phyloP scores from a whole-genome alignment of 768 basidiomycete genomes.

The Crassisporium funariophilum region DNA sequence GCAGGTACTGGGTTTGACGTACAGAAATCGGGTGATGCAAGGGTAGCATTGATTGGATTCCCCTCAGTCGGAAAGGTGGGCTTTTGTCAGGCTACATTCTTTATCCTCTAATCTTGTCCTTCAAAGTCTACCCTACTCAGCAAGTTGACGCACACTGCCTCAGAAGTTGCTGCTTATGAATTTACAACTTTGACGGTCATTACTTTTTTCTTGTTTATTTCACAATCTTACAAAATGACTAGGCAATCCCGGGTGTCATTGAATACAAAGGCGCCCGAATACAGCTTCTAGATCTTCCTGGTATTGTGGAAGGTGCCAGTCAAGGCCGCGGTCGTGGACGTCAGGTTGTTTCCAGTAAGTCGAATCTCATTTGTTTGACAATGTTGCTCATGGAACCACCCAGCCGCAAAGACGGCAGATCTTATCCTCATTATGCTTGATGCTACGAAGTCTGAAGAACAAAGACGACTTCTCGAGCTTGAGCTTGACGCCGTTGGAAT shows the following conservation, averaged over 20 bases:
- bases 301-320: constrained; percentile 93
- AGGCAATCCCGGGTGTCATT: constrained; percentile 97
- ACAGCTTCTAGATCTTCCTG: constrained; percentile 92
- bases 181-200: constrained; percentile 89
- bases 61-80: constrained; percentile 89
- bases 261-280: constrained; percentile 93
- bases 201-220: constrained; percentile 2
- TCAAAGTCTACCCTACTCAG: constrained; percentile 84
- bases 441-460: constrained; percentile 91
- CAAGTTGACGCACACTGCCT: constrained; percentile 90
- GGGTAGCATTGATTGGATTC: constrained; percentile 92
- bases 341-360: constrained; percentile 89
- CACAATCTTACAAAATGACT: constrained; percentile 9
- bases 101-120: neutral
- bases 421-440: constrained; percentile 93
- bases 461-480: constrained; percentile 82
- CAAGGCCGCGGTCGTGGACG: constrained; percentile 91
- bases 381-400: too few relatives aligned
- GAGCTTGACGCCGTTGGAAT: constrained; percentile 98
- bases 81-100: constrained; percentile 2
- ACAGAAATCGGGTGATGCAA: constrained; percentile 78
- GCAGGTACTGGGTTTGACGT: constrained; percentile 88
- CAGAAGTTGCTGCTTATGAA: constrained; percentile 90
- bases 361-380: constrained; percentile 4
- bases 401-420: constrained; percentile 89